phyloP scores from a whole-genome alignment of 2,329 filamentous ascomycete genomes.

The Hymenoscyphus salicellus region DNA sequence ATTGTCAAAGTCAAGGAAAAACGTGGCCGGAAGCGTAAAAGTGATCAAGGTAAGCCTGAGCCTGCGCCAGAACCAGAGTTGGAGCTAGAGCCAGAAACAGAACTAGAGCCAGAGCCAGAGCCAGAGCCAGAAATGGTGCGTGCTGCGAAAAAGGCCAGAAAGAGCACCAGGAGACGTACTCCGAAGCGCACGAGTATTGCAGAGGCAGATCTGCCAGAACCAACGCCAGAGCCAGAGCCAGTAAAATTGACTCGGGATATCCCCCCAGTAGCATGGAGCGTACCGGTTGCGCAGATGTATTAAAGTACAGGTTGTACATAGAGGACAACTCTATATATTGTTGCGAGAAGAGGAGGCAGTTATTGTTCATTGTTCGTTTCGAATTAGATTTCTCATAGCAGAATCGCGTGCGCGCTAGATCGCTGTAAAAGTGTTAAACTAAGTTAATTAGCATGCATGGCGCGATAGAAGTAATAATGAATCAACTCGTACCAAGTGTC shows the following conservation, averaged over 20 bases:
- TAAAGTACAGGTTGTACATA: conserved; percentile 8
- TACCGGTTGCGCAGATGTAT: conserved; percentile 7
- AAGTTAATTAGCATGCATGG: conserved; percentile 4
- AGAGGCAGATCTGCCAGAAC: conserved; percentile 19
- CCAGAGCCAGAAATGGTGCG: conserved; percentile 9
- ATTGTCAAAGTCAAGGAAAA: too few relatives aligned
- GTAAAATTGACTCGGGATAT: conserved; percentile 4
- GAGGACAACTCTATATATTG: not conserved
- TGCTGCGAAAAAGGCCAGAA: conserved; percentile 14
- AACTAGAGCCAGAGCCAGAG: conserved; percentile 4
- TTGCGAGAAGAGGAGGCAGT: not conserved
- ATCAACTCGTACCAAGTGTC: conserved; percentile 7
- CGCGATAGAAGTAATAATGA: conserved; percentile 7
- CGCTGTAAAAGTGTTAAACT: conserved; percentile 4
- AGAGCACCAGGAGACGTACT: conserved; percentile 18
- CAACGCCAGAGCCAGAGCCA: conserved; percentile 7
- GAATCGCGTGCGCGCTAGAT: conserved; percentile 2
- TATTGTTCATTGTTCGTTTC: conserved; percentile 3
- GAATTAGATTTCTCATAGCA: conserved; percentile 6
- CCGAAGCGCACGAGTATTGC: conserved; percentile 22
- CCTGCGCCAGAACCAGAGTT: too few relatives aligned
- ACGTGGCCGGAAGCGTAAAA: too few relatives aligned
- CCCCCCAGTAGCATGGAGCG: conserved; percentile 3
- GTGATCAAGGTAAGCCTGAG: too few relatives aligned
- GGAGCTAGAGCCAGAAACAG: too few relatives aligned